phyloP scores from a whole-genome alignment of 371 early-diverging fungal species.

The Syncephalastrum monosporum region DNA sequence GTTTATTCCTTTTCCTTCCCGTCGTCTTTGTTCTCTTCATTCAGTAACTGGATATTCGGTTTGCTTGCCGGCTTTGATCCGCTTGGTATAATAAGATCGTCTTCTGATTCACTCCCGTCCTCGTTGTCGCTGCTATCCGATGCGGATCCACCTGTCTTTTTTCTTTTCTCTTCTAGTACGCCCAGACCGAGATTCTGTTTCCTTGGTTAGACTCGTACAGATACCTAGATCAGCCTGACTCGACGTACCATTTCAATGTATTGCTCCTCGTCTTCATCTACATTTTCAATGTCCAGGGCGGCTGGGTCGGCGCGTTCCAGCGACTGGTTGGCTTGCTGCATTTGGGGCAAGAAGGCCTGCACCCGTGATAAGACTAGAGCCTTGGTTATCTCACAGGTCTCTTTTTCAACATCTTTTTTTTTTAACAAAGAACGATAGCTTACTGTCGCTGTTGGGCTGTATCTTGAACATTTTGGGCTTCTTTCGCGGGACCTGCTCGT shows the following conservation, averaged over 20 bases:
- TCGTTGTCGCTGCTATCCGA: conserved; percentile 17
- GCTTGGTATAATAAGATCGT: conserved; percentile 39
- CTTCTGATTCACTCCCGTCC: conserved; percentile 30
- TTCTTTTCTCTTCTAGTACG: conserved; percentile 55
- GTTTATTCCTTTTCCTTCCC: neutral
- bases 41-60: too few relatives aligned
- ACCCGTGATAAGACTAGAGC: conserved; percentile 49
- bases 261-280: conserved; percentile 40
- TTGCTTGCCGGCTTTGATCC: too few relatives aligned
- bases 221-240: neutral
- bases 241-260: conserved; percentile 63
- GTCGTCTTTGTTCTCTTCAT: neutral
- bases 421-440: neutral
- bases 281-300: conserved; percentile 56
- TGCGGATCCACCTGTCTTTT: conserved; percentile 9
- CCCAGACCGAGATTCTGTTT: conserved; percentile 57
- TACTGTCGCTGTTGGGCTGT: conserved; percentile 28
- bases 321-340: conserved; percentile 54
- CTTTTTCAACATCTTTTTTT: neutral
- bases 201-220: neutral
- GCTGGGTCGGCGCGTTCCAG: conserved; percentile 38
- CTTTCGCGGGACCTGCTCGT: too few relatives aligned
- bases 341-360: conserved; percentile 57
- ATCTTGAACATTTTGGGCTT: conserved; percentile 28
- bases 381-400: neutral